A percentile compares a stretch with the other conserved stretches of the same genome.
phyloP scores from a whole-genome alignment of 2,329 filamentous ascomycete species.

The Trichophyton equinum region DNA sequence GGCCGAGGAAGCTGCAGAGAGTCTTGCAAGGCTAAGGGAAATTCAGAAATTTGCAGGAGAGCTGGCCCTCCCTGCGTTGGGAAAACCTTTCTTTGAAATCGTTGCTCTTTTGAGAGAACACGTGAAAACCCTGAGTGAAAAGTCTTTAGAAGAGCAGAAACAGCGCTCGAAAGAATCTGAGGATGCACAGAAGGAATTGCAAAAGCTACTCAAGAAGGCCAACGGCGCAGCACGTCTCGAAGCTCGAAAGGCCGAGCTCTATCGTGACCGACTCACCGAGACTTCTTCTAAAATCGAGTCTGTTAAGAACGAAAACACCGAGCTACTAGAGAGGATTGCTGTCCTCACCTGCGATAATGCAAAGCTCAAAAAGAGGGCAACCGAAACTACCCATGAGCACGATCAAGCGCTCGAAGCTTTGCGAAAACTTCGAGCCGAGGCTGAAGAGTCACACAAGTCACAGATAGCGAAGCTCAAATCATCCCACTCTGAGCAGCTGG shows the following conservation, averaged over 20 bases:
- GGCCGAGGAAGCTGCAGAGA: constrained; percentile 24
- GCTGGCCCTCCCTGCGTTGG: constrained; percentile 21
- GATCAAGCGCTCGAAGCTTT: constrained; percentile 22
- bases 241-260: constrained; percentile 25
- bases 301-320: constrained; percentile 29
- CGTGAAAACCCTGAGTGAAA: background rate
- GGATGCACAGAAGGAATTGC: constrained; percentile 14
- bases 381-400: constrained; percentile 22
- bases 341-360: constrained; percentile 24
- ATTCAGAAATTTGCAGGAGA: constrained; percentile 28
- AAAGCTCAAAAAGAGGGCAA: constrained; percentile 22
- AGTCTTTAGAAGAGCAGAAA: constrained; percentile 17
- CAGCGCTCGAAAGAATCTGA: constrained; percentile 1
- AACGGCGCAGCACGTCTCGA: constrained; percentile 20
- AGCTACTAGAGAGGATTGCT: constrained; percentile 24
- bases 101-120: constrained; percentile 4
- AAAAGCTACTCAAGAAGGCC: constrained; percentile 22
- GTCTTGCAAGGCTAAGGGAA: constrained; percentile 26
- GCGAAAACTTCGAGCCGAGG: constrained; percentile 17
- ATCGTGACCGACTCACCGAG: constrained; percentile 27
- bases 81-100: constrained; percentile 29
- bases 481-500: constrained; percentile 26
- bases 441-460: constrained; percentile 23
- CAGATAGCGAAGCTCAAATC: constrained; percentile 27
- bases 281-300: constrained; percentile 26